A percentile compares a stretch with the other conserved stretches of the same genome.
phyloP scores from a whole-genome alignment of 352 stramenopile species.

The Phytophthora citricola region DNA sequence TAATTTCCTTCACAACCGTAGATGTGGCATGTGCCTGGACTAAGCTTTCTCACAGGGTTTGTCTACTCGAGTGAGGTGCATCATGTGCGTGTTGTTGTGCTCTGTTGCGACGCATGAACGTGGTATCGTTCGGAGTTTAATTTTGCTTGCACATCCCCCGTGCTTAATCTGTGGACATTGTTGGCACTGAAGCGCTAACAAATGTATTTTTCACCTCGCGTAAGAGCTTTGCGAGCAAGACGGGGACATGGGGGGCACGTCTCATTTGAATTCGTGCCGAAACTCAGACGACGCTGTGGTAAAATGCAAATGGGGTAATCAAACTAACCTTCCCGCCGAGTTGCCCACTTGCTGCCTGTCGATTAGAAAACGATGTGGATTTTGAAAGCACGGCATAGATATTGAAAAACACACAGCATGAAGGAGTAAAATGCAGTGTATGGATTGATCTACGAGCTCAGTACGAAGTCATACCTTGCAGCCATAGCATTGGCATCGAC shows the following conservation, averaged over 20 bases:
- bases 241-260: constrained; percentile 1
- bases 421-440: too few species aligned
- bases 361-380: constrained; percentile 9
- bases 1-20: too few species aligned
- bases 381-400: neutral
- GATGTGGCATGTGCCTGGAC: too few species aligned
- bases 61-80: neutral
- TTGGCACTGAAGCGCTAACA: constrained; percentile 1
- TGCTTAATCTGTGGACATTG: constrained; percentile 1
- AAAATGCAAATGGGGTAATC: constrained; percentile 13
- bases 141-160: constrained; percentile 16
- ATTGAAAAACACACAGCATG: too few species aligned
- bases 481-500: too few species aligned
- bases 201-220: constrained; percentile 11
- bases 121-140: constrained; percentile 2
- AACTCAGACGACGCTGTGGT: constrained; percentile 5
- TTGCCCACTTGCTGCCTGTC: constrained; percentile 1
- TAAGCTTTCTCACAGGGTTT: too few species aligned
- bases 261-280: constrained; percentile 8
- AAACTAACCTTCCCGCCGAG: constrained; percentile 18
- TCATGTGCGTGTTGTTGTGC: neutral
- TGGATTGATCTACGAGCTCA: too few species aligned
- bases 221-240: neutral
- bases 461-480: too few species aligned
- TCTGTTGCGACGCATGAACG: constrained; percentile 13